Evolutionary conservation across 2,329 filamentous ascomycete genomes (phyloP), one percentile per base, ranked within the genome.

Genomic region (Aaosphaeria pasadenensis): DNA sequence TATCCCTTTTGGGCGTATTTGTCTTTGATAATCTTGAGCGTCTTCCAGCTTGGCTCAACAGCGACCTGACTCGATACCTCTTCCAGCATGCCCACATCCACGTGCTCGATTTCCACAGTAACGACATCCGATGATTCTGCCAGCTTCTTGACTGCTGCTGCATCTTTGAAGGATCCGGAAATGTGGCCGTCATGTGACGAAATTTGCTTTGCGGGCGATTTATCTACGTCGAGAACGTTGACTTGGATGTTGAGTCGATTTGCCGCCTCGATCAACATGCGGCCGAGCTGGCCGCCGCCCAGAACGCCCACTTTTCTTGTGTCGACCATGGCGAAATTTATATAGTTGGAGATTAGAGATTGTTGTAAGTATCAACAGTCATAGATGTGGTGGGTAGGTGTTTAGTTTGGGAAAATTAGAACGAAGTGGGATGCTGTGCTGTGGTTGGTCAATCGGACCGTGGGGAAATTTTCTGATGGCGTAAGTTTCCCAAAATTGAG

Each of bases 41-140:
- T 95, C 72, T 84, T 83, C 87, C 89, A 95, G 50, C 85, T 89
- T 1, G 91, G 91, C 64, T 96, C 71, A 24, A 84, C 75, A 4
- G 87, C 83, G 32, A 85, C 83, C 45, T 77, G 75, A 11, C 82
- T 81, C 4, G 82, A 83, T 48, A 96, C 84, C 64, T 95, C 88
- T 71, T 96, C 89, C 4, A 96, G 80, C 28, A 94, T 86, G 45
- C 89, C 78, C n/a, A 90, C 94, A 70, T 96, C 84, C 49, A 96
- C 87, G 72, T 96, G 92, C 76, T 97, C 92, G 55, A 96, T 96
- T 72, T 97, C 92, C 11, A 95, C 89, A 0, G 91, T 96, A 52
- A 96, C 77, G 11, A 95, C 83, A 66, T 95, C 89, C 59, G 85
- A 90, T 32, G 78, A 74, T 36, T 80, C 74, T 2, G 92, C 91